Percentiles rank a stretch among this genome's conserved stretches.
phyloP scores from a whole-genome alignment of 768 basidiomycete genomes.

The Tephrocybe sp. region DNA sequence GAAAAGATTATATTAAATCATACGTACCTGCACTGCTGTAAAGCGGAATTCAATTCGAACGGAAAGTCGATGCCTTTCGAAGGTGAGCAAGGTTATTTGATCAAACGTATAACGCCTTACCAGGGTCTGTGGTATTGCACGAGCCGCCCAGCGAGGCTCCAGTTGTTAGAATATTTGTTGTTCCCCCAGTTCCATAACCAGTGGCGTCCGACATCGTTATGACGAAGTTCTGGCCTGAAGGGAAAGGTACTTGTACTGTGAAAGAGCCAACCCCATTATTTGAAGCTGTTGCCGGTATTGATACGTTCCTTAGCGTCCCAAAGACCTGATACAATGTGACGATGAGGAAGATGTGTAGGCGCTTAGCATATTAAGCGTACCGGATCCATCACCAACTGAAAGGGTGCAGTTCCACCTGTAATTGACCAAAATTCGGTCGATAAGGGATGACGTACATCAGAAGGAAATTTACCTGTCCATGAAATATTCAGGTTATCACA shows the following conservation, averaged over 20 bases:
- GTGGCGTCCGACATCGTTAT: slow-evolving; percentile 72
- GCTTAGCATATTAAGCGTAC: slow-evolving; percentile 29
- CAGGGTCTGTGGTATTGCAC: slow-evolving; percentile 52
- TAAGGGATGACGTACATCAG: not conserved
- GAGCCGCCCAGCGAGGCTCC: slow-evolving; percentile 43
- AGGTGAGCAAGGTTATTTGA: slow-evolving; percentile 1
- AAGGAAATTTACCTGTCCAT: slow-evolving; percentile 54
- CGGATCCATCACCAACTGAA: slow-evolving; percentile 48
- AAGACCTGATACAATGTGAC: slow-evolving; percentile 45
- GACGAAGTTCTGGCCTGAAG: slow-evolving; percentile 40
- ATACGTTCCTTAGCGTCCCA: slow-evolving; percentile 50
- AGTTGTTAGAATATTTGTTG: slow-evolving; percentile 47
- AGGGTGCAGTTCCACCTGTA: slow-evolving; percentile 63
- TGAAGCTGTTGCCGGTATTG: slow-evolving; percentile 56
- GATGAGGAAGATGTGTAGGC: slow-evolving; percentile 9
- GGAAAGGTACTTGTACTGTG: slow-evolving; percentile 44
- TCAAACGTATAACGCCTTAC: slow-evolving; percentile 20
- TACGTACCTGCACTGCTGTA: slow-evolving; percentile 61
- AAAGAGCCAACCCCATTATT: slow-evolving; percentile 55
- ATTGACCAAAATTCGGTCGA: slow-evolving; percentile 8
- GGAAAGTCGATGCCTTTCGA: slow-evolving; percentile 39
- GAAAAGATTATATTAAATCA: slow-evolving; percentile 9
- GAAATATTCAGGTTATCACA: slow-evolving; percentile 63
- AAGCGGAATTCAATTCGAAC: slow-evolving; percentile 49
- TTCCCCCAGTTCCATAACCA: slow-evolving; percentile 69